These are phyloP conservation scores for Fusarium phyllophilum DNA, from an alignment of 2,329 filamentous ascomycete species.

Conservation along the genomic window DNA sequence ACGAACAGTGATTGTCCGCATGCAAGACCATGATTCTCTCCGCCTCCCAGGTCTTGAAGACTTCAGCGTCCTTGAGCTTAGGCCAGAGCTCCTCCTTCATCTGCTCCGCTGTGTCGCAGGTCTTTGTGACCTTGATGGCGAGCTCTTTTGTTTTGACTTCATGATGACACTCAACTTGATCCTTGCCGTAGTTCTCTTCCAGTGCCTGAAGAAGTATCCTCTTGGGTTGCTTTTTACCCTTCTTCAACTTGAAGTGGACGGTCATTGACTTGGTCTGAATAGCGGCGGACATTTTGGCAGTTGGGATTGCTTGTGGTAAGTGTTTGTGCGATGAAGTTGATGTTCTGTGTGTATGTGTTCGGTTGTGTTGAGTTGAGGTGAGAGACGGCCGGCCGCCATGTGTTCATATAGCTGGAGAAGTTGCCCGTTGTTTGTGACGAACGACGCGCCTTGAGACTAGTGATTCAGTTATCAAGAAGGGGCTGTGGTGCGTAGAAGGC, in stretches of 20 bases:
- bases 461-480: no score
- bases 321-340: neutral
- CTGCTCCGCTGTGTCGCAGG: neutral
- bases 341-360: neutral
- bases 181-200: neutral
- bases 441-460: rapidly evolving
- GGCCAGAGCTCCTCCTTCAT: neutral
- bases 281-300: neutral
- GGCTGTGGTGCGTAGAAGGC: no score
- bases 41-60: neutral
- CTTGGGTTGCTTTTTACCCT: neutral
- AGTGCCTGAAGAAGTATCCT: neutral
- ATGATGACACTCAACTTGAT: neutral
- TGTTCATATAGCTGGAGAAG: neutral
- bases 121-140: neutral
- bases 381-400: rapidly evolving
- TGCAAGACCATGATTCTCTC: neutral
- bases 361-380: neutral
- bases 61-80: neutral
- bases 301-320: rapidly evolving
- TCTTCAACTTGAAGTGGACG: neutral
- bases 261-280: neutral
- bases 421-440: neutral
- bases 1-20: neutral
- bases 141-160: neutral